Percentiles rank a stretch among this genome's conserved stretches.
These are phyloP conservation scores for Trichoderma atroviride DNA, from an alignment of 2,329 filamentous ascomycete genomes.

Conservation along the genomic window DNA sequence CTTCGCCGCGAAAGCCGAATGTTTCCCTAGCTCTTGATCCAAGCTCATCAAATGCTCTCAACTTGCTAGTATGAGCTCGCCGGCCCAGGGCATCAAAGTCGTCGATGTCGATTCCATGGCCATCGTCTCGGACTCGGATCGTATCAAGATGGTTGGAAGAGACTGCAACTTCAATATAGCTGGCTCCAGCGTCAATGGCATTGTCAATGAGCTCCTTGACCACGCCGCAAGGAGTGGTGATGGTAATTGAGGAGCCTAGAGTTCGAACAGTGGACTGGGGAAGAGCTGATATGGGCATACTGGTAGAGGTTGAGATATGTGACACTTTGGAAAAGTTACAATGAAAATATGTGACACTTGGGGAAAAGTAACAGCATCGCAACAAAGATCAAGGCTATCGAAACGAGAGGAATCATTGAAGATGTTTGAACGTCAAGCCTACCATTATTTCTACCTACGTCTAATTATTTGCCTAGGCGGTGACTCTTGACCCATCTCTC, in stretches of 20 bases:
- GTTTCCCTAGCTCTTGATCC: slow-evolving; percentile 56
- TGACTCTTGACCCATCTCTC: neutral
- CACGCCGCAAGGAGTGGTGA: slow-evolving; percentile 62
- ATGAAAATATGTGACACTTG: neutral
- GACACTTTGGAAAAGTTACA: neutral
- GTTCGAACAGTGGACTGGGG: slow-evolving; percentile 54
- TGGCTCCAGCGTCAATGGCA: slow-evolving; percentile 71
- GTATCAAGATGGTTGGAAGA: slow-evolving; percentile 67
- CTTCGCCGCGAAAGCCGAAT: slow-evolving; percentile 77
- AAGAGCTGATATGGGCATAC: slow-evolving; percentile 56
- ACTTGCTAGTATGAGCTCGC: slow-evolving; percentile 74
- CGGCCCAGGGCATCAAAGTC: slow-evolving; percentile 67
- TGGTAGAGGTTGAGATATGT: neutral
- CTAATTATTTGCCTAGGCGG: neutral
- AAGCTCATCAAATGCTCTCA: slow-evolving; percentile 65
- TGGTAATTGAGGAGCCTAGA: slow-evolving; percentile 62
- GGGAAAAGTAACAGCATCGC: neutral
- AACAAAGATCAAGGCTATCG: neutral
- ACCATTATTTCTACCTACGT: neutral
- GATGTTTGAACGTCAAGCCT: neutral
- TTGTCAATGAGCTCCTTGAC: slow-evolving; percentile 82
- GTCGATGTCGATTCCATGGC: slow-evolving; percentile 65
- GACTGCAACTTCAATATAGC: slow-evolving; percentile 65
- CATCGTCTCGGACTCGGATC: slow-evolving; percentile 73
- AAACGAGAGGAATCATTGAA: neutral